Evolutionary conservation across 1,284 basidiomycete genomes (phyloP).

Genomic region (Phylloboletellus chloephorus): DNA sequence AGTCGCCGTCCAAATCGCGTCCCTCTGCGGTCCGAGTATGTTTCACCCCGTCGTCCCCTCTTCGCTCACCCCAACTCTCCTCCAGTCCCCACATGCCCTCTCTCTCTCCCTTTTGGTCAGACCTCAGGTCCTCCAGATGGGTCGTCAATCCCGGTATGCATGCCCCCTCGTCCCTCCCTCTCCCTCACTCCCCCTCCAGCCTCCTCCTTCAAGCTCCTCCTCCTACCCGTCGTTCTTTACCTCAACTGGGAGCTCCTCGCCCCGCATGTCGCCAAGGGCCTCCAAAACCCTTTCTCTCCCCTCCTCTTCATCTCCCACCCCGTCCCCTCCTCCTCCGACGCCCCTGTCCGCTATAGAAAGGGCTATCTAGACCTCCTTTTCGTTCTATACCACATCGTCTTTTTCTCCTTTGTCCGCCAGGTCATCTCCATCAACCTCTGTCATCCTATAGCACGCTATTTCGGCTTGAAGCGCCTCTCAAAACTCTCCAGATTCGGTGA

Average conservation of each 20-base stretch:
- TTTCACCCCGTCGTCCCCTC: neutral
- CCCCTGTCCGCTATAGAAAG: constrained; percentile 70
- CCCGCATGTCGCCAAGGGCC: constrained; percentile 44
- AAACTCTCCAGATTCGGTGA: constrained; percentile 87
- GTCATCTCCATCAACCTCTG: constrained; percentile 66
- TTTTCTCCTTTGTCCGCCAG: constrained; percentile 91
- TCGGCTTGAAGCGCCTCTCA: constrained; percentile 60
- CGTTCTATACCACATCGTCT: constrained; percentile 81
- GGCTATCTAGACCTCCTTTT: constrained; percentile 79
- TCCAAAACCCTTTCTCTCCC: constrained; percentile 71
- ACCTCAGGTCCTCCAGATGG: constrained; percentile 58
- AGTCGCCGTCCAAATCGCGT: too few relatives aligned
- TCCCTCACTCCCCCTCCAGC: constrained; percentile 34
- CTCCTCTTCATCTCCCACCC: constrained; percentile 76
- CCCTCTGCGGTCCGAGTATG: too few relatives aligned
- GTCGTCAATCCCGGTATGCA: constrained; percentile 63
- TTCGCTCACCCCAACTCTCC: constrained; percentile 40
- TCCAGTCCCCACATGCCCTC: constrained; percentile 23
- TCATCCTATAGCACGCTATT: constrained; percentile 63
- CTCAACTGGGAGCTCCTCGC: constrained; percentile 63
- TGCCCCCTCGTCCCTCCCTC: neutral
- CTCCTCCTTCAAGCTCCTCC: constrained; percentile 67
- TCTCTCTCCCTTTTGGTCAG: constrained; percentile 22
- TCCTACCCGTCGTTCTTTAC: constrained; percentile 69
- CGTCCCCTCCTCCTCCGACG: constrained; percentile 47